These are phyloP conservation scores for Podila horticola DNA, from an alignment of 192 early-diverging fungal genomes.

Conservation along the genomic window DNA sequence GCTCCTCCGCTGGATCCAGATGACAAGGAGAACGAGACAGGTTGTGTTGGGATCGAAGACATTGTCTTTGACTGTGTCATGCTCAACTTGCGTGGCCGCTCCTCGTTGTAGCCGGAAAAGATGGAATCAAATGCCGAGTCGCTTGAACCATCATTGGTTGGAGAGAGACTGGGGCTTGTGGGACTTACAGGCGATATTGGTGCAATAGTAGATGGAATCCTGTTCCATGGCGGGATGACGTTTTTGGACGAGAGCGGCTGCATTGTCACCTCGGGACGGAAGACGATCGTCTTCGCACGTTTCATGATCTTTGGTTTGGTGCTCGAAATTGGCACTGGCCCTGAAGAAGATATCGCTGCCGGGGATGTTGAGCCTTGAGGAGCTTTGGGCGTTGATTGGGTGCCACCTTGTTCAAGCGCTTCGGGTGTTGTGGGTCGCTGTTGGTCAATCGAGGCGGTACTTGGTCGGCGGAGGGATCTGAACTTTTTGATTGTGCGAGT, in stretches of 20 bases:
- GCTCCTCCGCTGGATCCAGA: neutral
- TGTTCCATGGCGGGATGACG: conserved; percentile 48
- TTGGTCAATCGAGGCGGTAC: neutral
- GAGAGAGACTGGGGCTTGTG: conserved; percentile 6
- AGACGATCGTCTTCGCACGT: conserved; percentile 38
- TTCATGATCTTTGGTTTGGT: conserved; percentile 35
- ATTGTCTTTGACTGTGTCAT: conserved; percentile 49
- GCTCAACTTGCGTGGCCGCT: conserved; percentile 25
- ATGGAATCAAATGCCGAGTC: neutral
- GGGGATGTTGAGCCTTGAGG: neutral
- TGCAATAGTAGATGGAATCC: conserved; percentile 18
- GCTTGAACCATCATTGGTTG: too few relatives aligned
- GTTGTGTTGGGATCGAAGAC: conserved; percentile 18
- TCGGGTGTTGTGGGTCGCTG: neutral
- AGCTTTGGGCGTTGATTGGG: neutral
- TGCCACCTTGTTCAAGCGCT: neutral
- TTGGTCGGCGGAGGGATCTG: conserved; percentile 35
- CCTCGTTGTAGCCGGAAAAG: neutral
- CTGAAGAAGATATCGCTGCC: neutral
- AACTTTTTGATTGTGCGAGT: conserved; percentile 41
- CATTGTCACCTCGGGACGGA: conserved; percentile 40
- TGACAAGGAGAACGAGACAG: neutral
- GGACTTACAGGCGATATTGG: conserved; percentile 25
- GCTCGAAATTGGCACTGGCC: neutral
- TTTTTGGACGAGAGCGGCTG: conserved; percentile 48